A percentile compares a stretch with the other conserved stretches of the same genome.
These are phyloP conservation scores for Colletotrichum australisinense DNA, from an alignment of 2,329 filamentous ascomycete species.

Conservation along the genomic window DNA sequence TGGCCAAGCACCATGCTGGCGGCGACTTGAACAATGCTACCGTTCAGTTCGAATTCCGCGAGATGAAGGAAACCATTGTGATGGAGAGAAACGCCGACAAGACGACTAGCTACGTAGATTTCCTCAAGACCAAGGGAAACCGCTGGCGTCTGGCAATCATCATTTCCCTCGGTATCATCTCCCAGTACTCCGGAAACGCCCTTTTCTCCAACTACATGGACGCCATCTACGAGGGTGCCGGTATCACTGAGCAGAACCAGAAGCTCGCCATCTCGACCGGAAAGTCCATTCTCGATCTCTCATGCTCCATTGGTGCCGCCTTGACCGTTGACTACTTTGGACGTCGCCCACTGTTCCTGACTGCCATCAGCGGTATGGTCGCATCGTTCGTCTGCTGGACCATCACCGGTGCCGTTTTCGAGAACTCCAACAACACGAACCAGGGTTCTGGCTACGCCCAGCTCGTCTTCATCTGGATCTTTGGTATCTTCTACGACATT, in stretches of 20 bases:
- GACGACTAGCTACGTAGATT: constrained; percentile 67
- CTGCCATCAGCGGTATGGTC: constrained; percentile 61
- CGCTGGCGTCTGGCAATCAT: constrained; percentile 72
- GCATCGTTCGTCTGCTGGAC: constrained; percentile 62
- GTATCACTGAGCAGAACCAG: constrained; percentile 66
- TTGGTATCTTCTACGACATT: constrained; percentile 69
- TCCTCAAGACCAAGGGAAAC: constrained; percentile 72
- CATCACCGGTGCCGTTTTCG: constrained; percentile 63
- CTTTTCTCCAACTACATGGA: constrained; percentile 76
- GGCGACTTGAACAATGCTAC: constrained; percentile 68
- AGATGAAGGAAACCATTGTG: constrained; percentile 73
- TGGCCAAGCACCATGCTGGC: constrained; percentile 73
- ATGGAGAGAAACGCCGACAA: constrained; percentile 64
- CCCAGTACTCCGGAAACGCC: constrained; percentile 76
- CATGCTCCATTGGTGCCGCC: constrained; percentile 66
- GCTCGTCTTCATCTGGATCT: constrained; percentile 69
- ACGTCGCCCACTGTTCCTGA: constrained; percentile 65
- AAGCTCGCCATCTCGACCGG: constrained; percentile 67
- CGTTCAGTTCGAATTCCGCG: constrained; percentile 74
- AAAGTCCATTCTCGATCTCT: constrained; percentile 69
- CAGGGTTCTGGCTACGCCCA: constrained; percentile 62
- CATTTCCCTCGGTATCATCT: constrained; percentile 73
- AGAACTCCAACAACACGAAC: constrained; percentile 57
- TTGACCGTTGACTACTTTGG: constrained; percentile 62
- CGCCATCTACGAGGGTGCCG: constrained; percentile 69